Evolutionary conservation across 352 stramenopile genomes (phyloP).

Genomic region (Blastocystis sp.): DNA sequence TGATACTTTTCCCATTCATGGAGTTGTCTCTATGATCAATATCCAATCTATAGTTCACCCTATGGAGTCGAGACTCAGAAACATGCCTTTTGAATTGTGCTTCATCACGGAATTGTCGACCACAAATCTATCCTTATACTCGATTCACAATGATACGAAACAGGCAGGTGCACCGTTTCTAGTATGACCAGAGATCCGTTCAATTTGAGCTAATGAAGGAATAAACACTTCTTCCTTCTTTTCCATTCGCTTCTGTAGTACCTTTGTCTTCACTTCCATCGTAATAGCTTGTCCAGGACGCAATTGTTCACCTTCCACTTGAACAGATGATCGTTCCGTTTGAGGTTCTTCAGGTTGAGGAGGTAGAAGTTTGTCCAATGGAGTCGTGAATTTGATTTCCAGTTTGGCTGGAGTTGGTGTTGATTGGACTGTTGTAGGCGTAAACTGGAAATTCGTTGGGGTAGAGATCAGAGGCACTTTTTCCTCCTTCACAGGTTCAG

Average conservation of each 20-base stretch:
- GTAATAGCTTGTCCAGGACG: neutral
- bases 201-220: neutral
- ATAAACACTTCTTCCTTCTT: neutral
- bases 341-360: neutral
- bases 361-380: neutral
- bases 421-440: neutral
- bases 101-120: slow-evolving; percentile 16
- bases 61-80: neutral
- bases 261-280: neutral
- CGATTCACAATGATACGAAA: neutral
- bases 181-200: slow-evolving; percentile 4
- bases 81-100: neutral
- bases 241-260: neutral
- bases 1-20: slow-evolving; percentile 11
- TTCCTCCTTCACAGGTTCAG: neutral
- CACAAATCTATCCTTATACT: slow-evolving; percentile 13
- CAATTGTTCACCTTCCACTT: neutral
- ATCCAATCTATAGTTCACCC: neutral
- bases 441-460: neutral
- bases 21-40: neutral
- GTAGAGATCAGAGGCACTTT: neutral
- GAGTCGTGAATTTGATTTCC: neutral
- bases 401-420: neutral
- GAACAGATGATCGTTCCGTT: neutral
- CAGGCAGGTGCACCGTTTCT: neutral